phyloP scores from a whole-genome alignment of 1,284 basidiomycete species.

The Anthracocystis walkeri region DNA sequence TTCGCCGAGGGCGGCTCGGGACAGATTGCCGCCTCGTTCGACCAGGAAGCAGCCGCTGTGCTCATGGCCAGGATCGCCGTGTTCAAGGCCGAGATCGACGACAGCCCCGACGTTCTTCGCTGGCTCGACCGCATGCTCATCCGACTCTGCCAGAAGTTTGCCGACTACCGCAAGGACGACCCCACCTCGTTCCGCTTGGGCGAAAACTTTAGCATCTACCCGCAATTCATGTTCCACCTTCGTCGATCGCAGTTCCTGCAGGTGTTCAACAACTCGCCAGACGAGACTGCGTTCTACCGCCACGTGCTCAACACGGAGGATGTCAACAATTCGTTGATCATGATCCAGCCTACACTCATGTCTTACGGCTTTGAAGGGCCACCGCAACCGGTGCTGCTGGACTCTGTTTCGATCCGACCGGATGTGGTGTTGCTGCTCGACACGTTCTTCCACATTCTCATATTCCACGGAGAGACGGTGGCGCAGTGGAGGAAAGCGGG shows the following conservation, averaged over 20 bases:
- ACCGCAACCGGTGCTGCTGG: constrained; percentile 93
- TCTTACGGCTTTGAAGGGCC: constrained; percentile 92
- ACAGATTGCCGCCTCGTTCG: constrained; percentile 91
- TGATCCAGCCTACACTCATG: constrained; percentile 99
- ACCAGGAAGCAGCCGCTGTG: constrained; percentile 98
- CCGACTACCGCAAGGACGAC: constrained; percentile 98
- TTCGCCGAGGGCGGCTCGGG: constrained; percentile 97
- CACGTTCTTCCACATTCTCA: constrained; percentile 99
- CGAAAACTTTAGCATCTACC: constrained; percentile 98
- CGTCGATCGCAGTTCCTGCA: constrained; percentile 97
- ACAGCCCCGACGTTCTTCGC: constrained; percentile 93
- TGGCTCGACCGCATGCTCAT: constrained; percentile 99
- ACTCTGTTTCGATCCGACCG: constrained; percentile 96
- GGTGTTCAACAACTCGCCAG: constrained; percentile 99
- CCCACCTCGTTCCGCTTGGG: constrained; percentile 90
- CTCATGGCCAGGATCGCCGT: constrained; percentile 99
- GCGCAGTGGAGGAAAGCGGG: constrained; percentile 99
- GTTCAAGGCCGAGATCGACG: constrained; percentile 99
- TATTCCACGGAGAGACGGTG: constrained; percentile 98
- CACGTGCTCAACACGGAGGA: constrained; percentile 97
- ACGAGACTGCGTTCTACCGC: constrained; percentile 99
- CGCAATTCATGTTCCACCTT: constrained; percentile 99
- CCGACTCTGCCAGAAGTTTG: constrained; percentile 98
- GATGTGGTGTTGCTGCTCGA: constrained; percentile 98
- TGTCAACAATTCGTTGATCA: constrained; percentile 98